Evolutionary conservation across 352 stramenopile species (phyloP).

Genomic region (Phytophthora syringae): DNA sequence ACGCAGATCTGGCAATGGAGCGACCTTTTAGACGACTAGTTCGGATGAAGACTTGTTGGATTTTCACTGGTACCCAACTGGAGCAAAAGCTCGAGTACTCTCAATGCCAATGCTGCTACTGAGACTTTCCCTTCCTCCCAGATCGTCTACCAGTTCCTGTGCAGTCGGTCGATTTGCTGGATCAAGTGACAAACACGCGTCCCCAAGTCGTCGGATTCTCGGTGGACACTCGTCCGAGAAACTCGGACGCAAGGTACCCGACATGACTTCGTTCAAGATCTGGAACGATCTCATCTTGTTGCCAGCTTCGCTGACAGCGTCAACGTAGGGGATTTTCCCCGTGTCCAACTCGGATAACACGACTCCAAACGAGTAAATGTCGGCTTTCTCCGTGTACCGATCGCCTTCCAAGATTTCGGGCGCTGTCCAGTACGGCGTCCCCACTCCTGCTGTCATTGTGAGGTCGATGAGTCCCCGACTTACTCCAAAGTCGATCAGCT

Average conservation of each 20-base stretch:
- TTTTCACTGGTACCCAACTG: not conserved
- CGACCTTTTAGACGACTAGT: conserved; percentile 1
- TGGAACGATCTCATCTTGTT: conserved; percentile 37
- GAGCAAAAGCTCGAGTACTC: not conserved
- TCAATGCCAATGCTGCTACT: not conserved
- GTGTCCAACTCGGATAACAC: conserved; percentile 58
- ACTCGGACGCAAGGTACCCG: conserved; percentile 42
- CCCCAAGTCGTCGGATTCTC: conserved; percentile 26
- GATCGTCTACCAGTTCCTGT: conserved; percentile 9
- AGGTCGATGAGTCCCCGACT: conserved; percentile 30
- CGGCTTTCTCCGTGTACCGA: conserved; percentile 58
- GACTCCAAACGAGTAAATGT: conserved; percentile 78
- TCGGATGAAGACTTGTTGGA: no score
- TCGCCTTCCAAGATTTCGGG: conserved; percentile 73
- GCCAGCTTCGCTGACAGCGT: conserved; percentile 23
- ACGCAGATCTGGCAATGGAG: not conserved
- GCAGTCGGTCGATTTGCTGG: conserved; percentile 12
- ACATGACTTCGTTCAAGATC: conserved; percentile 48
- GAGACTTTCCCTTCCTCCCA: conserved; percentile 11
- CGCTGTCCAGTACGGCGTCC: conserved; percentile 84
- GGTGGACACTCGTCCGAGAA: conserved; percentile 49
- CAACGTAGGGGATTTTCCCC: conserved; percentile 37
- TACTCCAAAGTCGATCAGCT: conserved; percentile 88
- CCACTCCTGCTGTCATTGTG: conserved; percentile 68
- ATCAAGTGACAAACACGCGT: conserved; percentile 28